phyloP scores from a whole-genome alignment of 768 basidiomycete species.

The Kwoniella shandongensis region DNA sequence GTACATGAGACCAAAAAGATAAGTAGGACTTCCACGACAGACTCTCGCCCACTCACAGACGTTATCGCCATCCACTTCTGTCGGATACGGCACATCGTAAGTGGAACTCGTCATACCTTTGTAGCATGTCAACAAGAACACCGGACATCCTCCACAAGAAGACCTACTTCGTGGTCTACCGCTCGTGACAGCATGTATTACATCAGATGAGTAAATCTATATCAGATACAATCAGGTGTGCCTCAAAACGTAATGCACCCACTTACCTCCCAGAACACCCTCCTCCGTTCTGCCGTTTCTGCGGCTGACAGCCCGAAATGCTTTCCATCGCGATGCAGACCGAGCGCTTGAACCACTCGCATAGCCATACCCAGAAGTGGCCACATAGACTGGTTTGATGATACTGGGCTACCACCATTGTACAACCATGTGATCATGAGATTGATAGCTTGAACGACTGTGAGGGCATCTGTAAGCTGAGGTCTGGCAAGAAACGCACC shows the following conservation, averaged over 20 bases:
- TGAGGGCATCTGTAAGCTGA: conserved; percentile 18
- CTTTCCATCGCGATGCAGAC: conserved; percentile 24
- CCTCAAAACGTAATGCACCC: background rate
- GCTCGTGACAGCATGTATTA: too few species aligned
- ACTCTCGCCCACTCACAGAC: too few species aligned
- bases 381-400: conserved; percentile 21
- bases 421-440: conserved; percentile 22
- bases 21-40: too few species aligned
- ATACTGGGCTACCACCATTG: conserved; percentile 24
- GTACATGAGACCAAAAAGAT: too few species aligned
- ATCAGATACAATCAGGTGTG: too few species aligned
- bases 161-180: too few species aligned
- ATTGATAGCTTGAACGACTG: conserved; percentile 23
- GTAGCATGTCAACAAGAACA: too few species aligned
- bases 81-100: too few species aligned
- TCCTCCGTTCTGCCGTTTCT: conserved; percentile 15
- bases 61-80: too few species aligned
- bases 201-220: too few species aligned
- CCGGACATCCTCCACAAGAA: too few species aligned
- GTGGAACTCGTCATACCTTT: too few species aligned
- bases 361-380: conserved; percentile 25
- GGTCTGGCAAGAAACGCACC: conserved; percentile 7
- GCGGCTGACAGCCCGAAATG: conserved; percentile 17
- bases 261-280: conserved; percentile 30
- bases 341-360: conserved; percentile 25